Evolutionary conservation across 306 rosid genomes (phyloP), one percentile per base, ranked within the genome.

Genomic region (Ochetophila trinervis): DNA sequence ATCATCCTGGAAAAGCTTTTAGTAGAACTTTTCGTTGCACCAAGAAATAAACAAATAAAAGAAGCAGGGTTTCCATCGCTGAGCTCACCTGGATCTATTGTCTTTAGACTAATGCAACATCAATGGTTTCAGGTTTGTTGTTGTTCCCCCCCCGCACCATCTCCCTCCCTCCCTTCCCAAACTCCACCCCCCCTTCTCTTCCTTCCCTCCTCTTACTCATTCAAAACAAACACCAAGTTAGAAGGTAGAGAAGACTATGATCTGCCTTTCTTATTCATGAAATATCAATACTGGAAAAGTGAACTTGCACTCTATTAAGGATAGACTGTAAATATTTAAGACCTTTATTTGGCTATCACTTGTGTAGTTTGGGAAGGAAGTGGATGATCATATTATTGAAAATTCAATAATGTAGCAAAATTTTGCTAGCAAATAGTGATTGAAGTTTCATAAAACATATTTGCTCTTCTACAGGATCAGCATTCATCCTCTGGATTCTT

Each of bases 91-190:
- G 97, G 97, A 74, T 72, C 69, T 62, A 70, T 93, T 73, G 72
- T 77, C 65, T 80, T 62, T 65, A 79, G 91, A 75, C 90, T 83
- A 72, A 30, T 90, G 73, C 84, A 54, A 68, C 83, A 66, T 82
- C 83, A 83, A 65, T 90, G 94, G 94, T 74, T 72, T 80, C 91
- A 87, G 96, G 96, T 89, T 70, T 66, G 53, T 64, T n/a, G n/a
- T n/a, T n/a, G n/a, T n/a, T n/a, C n/a, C n/a, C n/a, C n/a, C n/a
- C n/a, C n/a, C n/a, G n/a, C n/a, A n/a, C n/a, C n/a, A n/a, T n/a
- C n/a, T n/a, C n/a, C n/a, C n/a, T n/a, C n/a, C n/a, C n/a, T n/a
- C n/a, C n/a, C n/a, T n/a, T n/a, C n/a, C n/a, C n/a, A n/a, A n/a
- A n/a, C n/a, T n/a, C n/a, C n/a, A n/a, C n/a, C n/a, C n/a, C n/a